These are phyloP conservation scores for Metschnikowia rubicola DNA, from an alignment of 805 yeast genomes.

Conservation along the genomic window DNA sequence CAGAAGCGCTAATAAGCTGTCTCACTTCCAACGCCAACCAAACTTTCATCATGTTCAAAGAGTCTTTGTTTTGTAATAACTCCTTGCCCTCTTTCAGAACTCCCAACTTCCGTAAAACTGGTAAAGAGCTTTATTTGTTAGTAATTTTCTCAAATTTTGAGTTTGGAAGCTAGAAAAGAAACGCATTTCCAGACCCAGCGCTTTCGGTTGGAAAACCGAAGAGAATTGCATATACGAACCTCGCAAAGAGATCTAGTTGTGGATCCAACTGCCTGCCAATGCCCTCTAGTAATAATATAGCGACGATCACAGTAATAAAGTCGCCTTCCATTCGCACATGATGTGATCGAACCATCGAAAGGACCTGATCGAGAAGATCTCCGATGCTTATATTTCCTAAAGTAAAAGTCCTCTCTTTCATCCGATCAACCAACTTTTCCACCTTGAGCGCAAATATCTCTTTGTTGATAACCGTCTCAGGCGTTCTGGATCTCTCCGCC, in stretches of 20 bases:
- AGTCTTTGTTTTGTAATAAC: constrained; percentile 52
- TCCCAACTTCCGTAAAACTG: constrained; percentile 79
- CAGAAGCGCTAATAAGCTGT: constrained; percentile 77
- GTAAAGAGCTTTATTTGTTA: constrained; percentile 57
- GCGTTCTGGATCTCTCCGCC: constrained; percentile 93
- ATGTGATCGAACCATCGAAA: constrained; percentile 86
- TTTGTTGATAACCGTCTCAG: constrained; percentile 81
- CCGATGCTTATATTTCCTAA: constrained; percentile 91
- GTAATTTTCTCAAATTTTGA: constrained; percentile 3
- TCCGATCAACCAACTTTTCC: constrained; percentile 73
- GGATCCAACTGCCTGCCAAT: constrained; percentile 94
- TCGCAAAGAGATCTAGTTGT: constrained; percentile 87
- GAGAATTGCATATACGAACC: constrained; percentile 65
- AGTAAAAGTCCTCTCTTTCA: constrained; percentile 85
- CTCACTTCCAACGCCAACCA: constrained; percentile 90
- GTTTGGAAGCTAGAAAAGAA: neutral
- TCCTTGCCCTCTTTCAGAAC: constrained; percentile 61
- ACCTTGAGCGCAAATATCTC: constrained; percentile 88
- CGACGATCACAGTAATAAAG: constrained; percentile 91
- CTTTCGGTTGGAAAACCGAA: constrained; percentile 41
- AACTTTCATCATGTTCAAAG: constrained; percentile 79
- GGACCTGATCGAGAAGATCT: constrained; percentile 80
- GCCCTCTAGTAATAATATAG: constrained; percentile 87
- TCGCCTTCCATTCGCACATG: constrained; percentile 98
- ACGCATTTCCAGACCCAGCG: neutral